phyloP scores from a whole-genome alignment of 2,329 filamentous ascomycete species.

The Cadophora sp. region DNA sequence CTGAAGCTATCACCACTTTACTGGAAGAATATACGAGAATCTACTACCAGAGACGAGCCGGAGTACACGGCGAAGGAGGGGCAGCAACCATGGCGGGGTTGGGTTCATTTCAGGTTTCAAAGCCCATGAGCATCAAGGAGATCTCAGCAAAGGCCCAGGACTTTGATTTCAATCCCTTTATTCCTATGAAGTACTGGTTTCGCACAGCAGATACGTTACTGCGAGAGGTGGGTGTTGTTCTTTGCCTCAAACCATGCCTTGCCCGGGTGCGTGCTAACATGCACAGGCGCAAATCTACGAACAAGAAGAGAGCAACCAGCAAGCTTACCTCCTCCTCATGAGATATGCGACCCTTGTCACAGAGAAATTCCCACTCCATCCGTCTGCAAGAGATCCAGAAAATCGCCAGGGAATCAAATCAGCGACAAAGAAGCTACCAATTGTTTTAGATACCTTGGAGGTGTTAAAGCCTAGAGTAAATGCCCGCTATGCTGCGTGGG shows the following conservation, averaged over 20 bases:
- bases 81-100: slow-evolving; percentile 41
- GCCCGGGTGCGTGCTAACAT: slow-evolving; percentile 12
- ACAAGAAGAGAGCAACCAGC: slow-evolving; percentile 82
- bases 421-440: slow-evolving; percentile 66
- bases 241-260: not conserved
- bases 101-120: slow-evolving; percentile 30
- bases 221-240: slow-evolving; percentile 69
- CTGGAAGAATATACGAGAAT: not conserved
- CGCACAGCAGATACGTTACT: slow-evolving; percentile 80
- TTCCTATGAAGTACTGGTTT: slow-evolving; percentile 82
- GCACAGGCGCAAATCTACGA: slow-evolving; percentile 82
- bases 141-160: slow-evolving; percentile 77
- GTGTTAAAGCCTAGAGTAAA: slow-evolving; percentile 80
- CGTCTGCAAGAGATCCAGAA: slow-evolving; percentile 72
- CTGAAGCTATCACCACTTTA: not conserved
- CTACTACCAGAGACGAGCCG: not conserved
- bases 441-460: slow-evolving; percentile 67
- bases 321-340: slow-evolving; percentile 91
- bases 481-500: slow-evolving; percentile 72
- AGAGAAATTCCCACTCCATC: slow-evolving; percentile 76
- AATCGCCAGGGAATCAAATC: slow-evolving; percentile 58
- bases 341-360: slow-evolving; percentile 87
- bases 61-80: not conserved
- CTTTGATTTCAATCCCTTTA: slow-evolving; percentile 80
- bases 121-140: slow-evolving; percentile 76